Conservation (phyloP, 2,329 filamentous ascomycete species). For the Lasiodiplodia sp. region DNA sequence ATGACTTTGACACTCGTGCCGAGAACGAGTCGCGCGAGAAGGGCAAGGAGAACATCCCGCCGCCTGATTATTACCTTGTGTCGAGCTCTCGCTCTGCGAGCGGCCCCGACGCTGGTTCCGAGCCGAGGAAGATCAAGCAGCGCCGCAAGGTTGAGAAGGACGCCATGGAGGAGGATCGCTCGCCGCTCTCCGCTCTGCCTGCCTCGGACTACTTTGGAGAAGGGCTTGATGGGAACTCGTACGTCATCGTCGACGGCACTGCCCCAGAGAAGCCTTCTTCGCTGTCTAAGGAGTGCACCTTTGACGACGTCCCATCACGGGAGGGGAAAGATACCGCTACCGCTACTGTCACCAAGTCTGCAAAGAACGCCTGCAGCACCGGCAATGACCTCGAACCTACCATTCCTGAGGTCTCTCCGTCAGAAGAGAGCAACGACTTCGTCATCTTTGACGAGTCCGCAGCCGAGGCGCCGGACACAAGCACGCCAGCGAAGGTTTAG, state of each 20-base stretch:
- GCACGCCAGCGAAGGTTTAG: neutral
- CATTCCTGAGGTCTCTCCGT: neutral
- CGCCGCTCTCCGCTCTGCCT: constrained; percentile 45
- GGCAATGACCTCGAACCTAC: neutral
- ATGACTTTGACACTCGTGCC: constrained; percentile 69
- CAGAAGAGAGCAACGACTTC: constrained; percentile 15
- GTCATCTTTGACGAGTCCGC: constrained; percentile 23
- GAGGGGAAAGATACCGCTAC: neutral
- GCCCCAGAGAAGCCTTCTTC: constrained; percentile 45
- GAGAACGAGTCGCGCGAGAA: constrained; percentile 64
- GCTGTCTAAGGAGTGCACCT: constrained; percentile 45
- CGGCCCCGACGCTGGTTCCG: constrained; percentile 34
- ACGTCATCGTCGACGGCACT: constrained; percentile 45
- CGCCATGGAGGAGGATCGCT: constrained; percentile 51
- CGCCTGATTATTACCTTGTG: constrained; percentile 53
- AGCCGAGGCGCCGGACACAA: neutral
- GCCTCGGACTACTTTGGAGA: constrained; percentile 49
- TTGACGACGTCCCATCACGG: constrained; percentile 28
- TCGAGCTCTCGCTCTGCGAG: constrained; percentile 19
- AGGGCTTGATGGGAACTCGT: constrained; percentile 45
- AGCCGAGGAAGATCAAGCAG: constrained; percentile 40
- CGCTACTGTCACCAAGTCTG: neutral
- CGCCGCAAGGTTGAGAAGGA: constrained; percentile 42
- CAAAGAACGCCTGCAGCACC: neutral
- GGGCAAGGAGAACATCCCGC: constrained; percentile 94